phyloP scores from a whole-genome alignment of 345 rosid species.

The Syzygium jambos region DNA sequence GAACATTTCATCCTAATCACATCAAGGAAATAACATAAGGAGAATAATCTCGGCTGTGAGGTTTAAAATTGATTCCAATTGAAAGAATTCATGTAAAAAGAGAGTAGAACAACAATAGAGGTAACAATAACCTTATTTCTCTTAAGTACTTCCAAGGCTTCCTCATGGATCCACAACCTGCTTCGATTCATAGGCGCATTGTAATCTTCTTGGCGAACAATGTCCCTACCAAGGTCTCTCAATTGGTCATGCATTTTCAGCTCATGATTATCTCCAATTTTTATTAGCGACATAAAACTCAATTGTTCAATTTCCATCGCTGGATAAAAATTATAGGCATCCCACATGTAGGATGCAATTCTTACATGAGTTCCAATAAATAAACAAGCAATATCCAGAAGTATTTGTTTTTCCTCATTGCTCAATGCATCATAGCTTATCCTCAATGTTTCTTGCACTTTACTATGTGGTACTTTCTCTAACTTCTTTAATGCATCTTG shows the following conservation, averaged over 20 bases:
- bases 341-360: background rate
- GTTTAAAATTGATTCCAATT: background rate
- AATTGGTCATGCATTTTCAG: background rate
- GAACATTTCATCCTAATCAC: background rate
- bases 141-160: background rate
- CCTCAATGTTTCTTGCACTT: background rate
- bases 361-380: background rate
- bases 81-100: background rate
- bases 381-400: background rate
- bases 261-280: background rate
- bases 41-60: background rate
- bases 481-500: background rate
- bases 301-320: background rate
- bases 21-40: background rate
- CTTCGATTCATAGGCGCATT: constrained; percentile 3
- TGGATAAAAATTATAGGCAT: background rate
- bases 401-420: background rate
- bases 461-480: background rate
- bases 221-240: constrained; percentile 9
- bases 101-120: background rate
- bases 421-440: background rate
- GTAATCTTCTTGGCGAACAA: background rate
- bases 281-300: background rate
- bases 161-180: constrained; percentile 15
- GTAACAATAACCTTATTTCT: background rate